Evolutionary conservation across 2,329 filamentous ascomycete genomes (phyloP), one percentile per base, ranked within the genome.

Genomic region (Trichoderma brevicompactum): DNA sequence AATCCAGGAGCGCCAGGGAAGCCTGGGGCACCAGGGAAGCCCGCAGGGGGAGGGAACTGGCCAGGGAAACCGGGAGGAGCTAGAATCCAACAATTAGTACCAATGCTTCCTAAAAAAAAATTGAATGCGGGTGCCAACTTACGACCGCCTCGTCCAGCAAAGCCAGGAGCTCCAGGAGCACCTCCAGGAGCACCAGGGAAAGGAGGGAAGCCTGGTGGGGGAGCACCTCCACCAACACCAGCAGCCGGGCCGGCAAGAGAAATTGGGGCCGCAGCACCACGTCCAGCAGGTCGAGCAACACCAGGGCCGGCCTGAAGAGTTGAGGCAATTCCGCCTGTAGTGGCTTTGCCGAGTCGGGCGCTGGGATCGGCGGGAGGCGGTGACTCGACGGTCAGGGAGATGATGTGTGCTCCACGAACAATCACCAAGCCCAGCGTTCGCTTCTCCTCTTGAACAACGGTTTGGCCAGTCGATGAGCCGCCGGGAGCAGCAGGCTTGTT

Each of bases 371-470:
- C 92, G 9, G 96, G 94, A 53, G 95, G 95, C 64, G 95, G 94
- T 65, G 94, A 96, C 76, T 99, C 96, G 69, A 97, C 94, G 8
- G 94, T 96, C 68, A 96, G 87, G 23, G 94, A 97, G 69, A 99
- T 92, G 68, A 99, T 95, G 72, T 97, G 91, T 65, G 94, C 92
- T 74, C 95, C 95, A 73, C 95, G 92, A 69, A 99, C 87, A 72
- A 99, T 99, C 17, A 92, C 94, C 69, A 99, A 85, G 65, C 95
- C 95, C 41, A 99, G 87, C n/a, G 93, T 96, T 74, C 95, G 90
- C 85, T 98, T 98, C 82, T 98, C 95, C 81, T 99, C 94, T 13
- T 90, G 88, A 81, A 97, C 93, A 72, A 96, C 85, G 55, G 90
- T 86, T 74, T 91, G 86, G 69, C 85, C 82, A 56, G 85, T 78